Evolutionary conservation across 2,329 filamentous ascomycete species (phyloP).

Genomic region (Ambrosiella beaveri): DNA sequence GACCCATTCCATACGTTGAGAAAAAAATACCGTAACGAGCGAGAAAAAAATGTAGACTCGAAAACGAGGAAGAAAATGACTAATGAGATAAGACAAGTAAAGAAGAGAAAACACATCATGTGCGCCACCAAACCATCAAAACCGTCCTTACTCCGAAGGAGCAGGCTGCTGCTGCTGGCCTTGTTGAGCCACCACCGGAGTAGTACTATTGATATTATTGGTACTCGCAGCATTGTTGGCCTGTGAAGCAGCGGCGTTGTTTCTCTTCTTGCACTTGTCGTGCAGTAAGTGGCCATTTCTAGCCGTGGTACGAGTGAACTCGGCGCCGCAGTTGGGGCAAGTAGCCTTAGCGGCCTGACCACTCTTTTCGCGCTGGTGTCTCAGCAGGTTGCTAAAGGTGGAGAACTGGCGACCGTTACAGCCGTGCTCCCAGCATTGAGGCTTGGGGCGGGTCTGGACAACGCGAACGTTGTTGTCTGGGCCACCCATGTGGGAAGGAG

Average conservation of each 20-base stretch:
- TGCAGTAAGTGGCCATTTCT: conserved; percentile 72
- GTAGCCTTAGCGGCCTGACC: conserved; percentile 77
- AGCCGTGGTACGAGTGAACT: conserved; percentile 78
- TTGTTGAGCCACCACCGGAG: no score
- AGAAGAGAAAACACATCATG: no score
- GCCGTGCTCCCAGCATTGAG: conserved; percentile 92
- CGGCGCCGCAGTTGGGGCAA: conserved; percentile 80
- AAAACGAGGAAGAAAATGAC: no score
- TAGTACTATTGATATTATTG: neutral
- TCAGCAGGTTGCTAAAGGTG: conserved; percentile 84
- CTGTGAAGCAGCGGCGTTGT: conserved; percentile 1
- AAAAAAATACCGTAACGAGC: no score
- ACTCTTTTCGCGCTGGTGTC: conserved; percentile 88
- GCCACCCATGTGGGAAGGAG: conserved; percentile 9
- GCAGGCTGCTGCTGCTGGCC: no score
- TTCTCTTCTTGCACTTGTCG: conserved; percentile 71
- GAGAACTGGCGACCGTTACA: conserved; percentile 93
- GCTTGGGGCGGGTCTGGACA: conserved; percentile 67
- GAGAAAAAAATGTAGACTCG: no score
- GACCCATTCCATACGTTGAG: no score
- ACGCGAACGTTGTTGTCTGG: conserved; percentile 37
- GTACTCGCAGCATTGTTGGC: neutral
- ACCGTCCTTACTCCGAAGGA: no score
- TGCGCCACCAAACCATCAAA: no score
- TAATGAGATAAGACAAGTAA: no score